Conservation (phyloP, 2,329 filamentous ascomycete species). For the Fusarium sp. region DNA sequence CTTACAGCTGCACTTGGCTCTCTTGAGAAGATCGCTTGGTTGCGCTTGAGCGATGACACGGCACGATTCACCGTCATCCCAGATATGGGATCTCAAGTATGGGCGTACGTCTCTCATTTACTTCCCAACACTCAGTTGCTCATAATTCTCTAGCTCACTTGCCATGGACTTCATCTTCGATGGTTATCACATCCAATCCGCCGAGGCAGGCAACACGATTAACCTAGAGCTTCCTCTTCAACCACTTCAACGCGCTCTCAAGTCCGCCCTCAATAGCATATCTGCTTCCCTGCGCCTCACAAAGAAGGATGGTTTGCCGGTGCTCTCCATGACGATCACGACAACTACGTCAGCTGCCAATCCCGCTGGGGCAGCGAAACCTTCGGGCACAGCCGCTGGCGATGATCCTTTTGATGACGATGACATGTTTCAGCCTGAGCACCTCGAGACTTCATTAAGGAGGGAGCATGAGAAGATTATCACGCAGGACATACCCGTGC, state of each 20-base stretch:
- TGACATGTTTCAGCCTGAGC: slow-evolving; percentile 60
- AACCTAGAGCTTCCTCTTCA: slow-evolving; percentile 95
- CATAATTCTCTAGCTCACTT: slow-evolving; percentile 58
- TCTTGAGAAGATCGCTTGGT: slow-evolving; percentile 87
- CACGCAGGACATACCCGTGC: slow-evolving; percentile 95
- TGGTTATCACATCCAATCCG: slow-evolving; percentile 85
- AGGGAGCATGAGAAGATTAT: slow-evolving; percentile 90
- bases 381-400: slow-evolving; percentile 39
- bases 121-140: neutral
- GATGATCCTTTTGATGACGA: slow-evolving; percentile 56
- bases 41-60: slow-evolving; percentile 86
- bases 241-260: slow-evolving; percentile 89
- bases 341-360: slow-evolving; percentile 70
- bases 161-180: slow-evolving; percentile 88
- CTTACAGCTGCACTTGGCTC: slow-evolving; percentile 72
- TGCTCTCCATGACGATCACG: slow-evolving; percentile 90
- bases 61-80: slow-evolving; percentile 96
- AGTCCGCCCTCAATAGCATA: slow-evolving; percentile 83
- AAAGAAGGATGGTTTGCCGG: slow-evolving; percentile 88
- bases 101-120: slow-evolving; percentile 72
- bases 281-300: slow-evolving; percentile 89
- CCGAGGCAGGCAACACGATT: slow-evolving; percentile 85
- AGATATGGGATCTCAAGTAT: slow-evolving; percentile 94
- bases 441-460: slow-evolving; percentile 67
- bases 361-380: slow-evolving; percentile 47